These are phyloP conservation scores for Vitis hybrid DNA, from an alignment of 177 flowering plant species.

Conservation along the genomic window DNA sequence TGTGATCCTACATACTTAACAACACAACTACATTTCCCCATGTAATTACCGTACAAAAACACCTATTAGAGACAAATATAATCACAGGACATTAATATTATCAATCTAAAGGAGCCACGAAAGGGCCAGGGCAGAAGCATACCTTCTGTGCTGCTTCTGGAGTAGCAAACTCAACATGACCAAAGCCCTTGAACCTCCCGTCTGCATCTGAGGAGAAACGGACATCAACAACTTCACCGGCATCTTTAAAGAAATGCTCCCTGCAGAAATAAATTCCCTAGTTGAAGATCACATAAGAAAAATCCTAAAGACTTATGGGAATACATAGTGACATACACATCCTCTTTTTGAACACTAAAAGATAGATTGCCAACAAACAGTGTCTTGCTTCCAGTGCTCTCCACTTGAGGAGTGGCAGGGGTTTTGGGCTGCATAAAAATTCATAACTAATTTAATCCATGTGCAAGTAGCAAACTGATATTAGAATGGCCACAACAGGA, in stretches of 20 bases:
- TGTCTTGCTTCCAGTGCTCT: constrained; percentile 52
- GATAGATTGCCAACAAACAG: constrained; percentile 80
- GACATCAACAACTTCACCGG: constrained; percentile 68
- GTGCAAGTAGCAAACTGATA: not conserved
- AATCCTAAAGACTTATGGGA: not conserved
- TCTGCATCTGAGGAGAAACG: constrained; percentile 57
- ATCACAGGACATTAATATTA: not conserved
- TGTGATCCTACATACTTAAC: too few relatives aligned
- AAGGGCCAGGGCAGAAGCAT: not conserved
- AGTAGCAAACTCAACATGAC: constrained; percentile 88
- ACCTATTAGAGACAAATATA: not conserved
- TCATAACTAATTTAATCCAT: not conserved
- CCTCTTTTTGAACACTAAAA: constrained; percentile 41
- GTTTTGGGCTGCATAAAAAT: constrained; percentile 52
- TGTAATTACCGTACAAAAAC: not conserved
- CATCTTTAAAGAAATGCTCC: constrained; percentile 63
- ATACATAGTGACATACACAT: constrained; percentile 56
- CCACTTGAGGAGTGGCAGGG: constrained; percentile 51
- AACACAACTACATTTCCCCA: too few relatives aligned
- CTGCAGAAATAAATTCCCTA: constrained; percentile 29
- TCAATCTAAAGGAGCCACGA: not conserved
- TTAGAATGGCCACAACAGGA: not conserved
- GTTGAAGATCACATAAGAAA: not conserved
- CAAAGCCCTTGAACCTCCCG: constrained; percentile 70
- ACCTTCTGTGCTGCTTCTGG: constrained; percentile 72